phyloP scores from a whole-genome alignment of 2,329 filamentous ascomycete species.

The Sporothrix brunneoviolacea region DNA sequence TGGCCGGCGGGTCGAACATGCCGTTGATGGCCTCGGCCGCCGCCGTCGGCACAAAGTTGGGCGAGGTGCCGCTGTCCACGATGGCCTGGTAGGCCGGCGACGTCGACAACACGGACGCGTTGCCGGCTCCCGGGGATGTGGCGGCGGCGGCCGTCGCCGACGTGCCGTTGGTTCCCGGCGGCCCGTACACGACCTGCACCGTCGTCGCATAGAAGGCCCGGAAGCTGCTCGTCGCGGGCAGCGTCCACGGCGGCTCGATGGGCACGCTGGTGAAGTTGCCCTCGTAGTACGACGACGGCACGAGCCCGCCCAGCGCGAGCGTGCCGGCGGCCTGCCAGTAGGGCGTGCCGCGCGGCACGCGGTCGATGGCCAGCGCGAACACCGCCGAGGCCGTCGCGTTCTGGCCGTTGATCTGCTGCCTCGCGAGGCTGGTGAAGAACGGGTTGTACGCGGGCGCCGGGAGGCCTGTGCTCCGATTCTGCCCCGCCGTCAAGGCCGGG shows the following conservation, averaged over 20 bases:
- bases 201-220: conserved; percentile 6
- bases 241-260: conserved; percentile 1
- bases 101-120: not conserved
- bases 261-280: conserved; percentile 13
- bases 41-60: conserved; percentile 12
- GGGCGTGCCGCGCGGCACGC: conserved; percentile 14
- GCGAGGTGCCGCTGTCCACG: conserved; percentile 13
- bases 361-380: conserved; percentile 17
- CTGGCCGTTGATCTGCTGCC: not conserved
- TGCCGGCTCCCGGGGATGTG: not conserved
- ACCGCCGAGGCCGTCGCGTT: not conserved
- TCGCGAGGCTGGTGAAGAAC: conserved; percentile 9
- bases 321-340: conserved; percentile 2
- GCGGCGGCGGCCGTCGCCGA: not conserved
- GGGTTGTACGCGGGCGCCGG: not conserved
- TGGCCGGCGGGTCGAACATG: conserved; percentile 11
- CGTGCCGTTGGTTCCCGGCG: not conserved
- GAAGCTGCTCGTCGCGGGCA: not conserved
- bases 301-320: conserved; percentile 12
- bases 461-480: not conserved
- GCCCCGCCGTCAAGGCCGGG: conserved; percentile 34
- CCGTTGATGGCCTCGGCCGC: conserved; percentile 10
- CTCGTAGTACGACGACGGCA: conserved; percentile 11
- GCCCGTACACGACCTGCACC: conserved; percentile 6
- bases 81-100: conserved; percentile 5